These are phyloP conservation scores for Austroboletus olivaceoglutinosus DNA, from an alignment of 1,284 basidiomycete species.

Conservation along the genomic window DNA sequence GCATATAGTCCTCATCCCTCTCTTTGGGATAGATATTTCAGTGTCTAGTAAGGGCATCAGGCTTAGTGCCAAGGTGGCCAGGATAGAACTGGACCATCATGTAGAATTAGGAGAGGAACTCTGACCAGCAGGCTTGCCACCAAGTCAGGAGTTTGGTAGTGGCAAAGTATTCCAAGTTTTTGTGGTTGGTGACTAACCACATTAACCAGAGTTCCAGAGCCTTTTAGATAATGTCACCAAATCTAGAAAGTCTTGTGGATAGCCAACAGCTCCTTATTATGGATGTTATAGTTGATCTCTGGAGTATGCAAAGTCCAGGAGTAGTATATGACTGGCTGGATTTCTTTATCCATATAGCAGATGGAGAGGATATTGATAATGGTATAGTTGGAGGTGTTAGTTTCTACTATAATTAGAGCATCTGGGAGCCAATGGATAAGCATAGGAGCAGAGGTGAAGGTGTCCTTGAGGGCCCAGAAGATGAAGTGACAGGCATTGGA, in stretches of 20 bases:
- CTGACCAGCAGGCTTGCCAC: not conserved
- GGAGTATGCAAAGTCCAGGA: not conserved
- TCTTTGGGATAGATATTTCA: too few species aligned
- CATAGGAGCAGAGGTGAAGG: not conserved
- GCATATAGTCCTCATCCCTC: conserved; percentile 1
- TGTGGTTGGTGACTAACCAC: not conserved
- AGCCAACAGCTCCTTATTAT: not conserved
- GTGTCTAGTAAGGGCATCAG: too few species aligned
- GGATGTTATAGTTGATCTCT: not conserved
- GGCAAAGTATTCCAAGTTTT: not conserved
- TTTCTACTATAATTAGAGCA: not conserved
- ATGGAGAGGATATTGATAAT: not conserved
- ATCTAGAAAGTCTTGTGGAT: not conserved
- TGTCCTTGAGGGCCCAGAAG: not conserved
- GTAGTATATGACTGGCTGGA: not conserved
- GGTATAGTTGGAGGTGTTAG: not conserved
- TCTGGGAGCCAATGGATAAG: not conserved
- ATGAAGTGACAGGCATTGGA: not conserved
- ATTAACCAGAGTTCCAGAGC: not conserved
- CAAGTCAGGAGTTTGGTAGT: not conserved
- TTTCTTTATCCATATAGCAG: not conserved
- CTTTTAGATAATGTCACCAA: not conserved
- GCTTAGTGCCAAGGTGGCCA: not conserved
- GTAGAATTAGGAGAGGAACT: not conserved
- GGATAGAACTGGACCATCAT: not conserved